Evolutionary conservation across 495 filamentous ascomycete genomes (phyloP).

Genomic region (Aspergillus indologenus): DNA sequence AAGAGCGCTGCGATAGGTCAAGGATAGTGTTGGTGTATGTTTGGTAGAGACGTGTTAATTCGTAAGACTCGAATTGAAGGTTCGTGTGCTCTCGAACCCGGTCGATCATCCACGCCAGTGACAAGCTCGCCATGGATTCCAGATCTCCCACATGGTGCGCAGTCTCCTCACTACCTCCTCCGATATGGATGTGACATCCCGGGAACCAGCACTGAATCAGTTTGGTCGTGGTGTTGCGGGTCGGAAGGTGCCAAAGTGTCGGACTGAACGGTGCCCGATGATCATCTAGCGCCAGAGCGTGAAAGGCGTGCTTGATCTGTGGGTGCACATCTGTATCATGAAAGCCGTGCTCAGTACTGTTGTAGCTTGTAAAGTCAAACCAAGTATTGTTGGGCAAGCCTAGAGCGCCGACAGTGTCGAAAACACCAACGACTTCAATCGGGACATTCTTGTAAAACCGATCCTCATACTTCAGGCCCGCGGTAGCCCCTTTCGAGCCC

Average conservation of each 20-base stretch:
- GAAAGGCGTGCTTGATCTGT: conserved; percentile 5
- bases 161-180: conserved; percentile 25
- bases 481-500: background rate
- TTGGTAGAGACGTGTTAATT: background rate
- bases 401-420: background rate
- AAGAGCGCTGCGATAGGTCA: background rate
- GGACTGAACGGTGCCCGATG: background rate
- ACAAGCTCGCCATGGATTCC: conserved; percentile 4
- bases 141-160: conserved; percentile 1
- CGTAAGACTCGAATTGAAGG: background rate
- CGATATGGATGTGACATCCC: conserved; percentile 47
- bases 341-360: background rate
- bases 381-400: conserved; percentile 1
- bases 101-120: conserved; percentile 9
- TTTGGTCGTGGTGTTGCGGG: background rate
- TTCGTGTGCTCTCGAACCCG: background rate
- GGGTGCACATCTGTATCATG: conserved; percentile 1
- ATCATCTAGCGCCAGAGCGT: conserved; percentile 1
- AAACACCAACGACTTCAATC: background rate
- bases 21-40: background rate
- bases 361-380: background rate
- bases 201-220: conserved; percentile 32
- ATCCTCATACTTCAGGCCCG: background rate
- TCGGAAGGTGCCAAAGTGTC: background rate
- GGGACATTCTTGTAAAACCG: background rate